Percentiles rank a stretch among this genome's conserved stretches.
These are phyloP conservation scores for Chiua sp. DNA, from an alignment of 1,284 basidiomycete genomes.

Conservation along the genomic window DNA sequence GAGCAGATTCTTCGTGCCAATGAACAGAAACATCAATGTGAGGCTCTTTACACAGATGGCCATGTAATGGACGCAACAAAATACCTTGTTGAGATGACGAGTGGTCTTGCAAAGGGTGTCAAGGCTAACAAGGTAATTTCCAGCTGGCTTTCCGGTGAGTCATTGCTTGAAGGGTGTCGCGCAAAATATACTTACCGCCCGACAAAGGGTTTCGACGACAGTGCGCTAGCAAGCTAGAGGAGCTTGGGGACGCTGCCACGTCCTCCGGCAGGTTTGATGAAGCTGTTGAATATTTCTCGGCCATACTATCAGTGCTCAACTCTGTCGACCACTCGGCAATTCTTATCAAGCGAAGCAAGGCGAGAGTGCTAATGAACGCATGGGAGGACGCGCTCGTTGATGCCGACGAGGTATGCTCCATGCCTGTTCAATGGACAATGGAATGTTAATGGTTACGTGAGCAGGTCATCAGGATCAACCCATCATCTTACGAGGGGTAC, in stretches of 20 bases:
- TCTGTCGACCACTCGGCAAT: neutral
- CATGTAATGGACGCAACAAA: too few relatives aligned
- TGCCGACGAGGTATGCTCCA: neutral
- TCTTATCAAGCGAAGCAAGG: neutral
- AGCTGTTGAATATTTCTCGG: neutral
- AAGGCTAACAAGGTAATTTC: too few relatives aligned
- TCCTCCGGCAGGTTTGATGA: neutral
- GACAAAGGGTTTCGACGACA: too few relatives aligned
- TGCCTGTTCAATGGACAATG: too few relatives aligned
- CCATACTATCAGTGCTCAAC: neutral
- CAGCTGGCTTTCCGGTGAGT: too few relatives aligned
- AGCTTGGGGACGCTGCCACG: neutral
- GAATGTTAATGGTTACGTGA: too few relatives aligned
- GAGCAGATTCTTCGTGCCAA: too few relatives aligned
- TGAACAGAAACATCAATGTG: too few relatives aligned
- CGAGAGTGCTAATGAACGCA: neutral
- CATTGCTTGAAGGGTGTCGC: too few relatives aligned
- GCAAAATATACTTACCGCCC: neutral
- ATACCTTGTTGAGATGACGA: too few relatives aligned
- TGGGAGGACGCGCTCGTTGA: neutral
- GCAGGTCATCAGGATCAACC: neutral
- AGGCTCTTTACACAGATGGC: too few relatives aligned
- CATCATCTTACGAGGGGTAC: neutral
- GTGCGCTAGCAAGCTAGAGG: neutral
- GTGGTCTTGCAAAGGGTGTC: too few relatives aligned